A percentile compares a stretch with the other conserved stretches of the same genome.
Conservation (phyloP, 768 basidiomycete genomes). For the Tremella fuciformis region DNA sequence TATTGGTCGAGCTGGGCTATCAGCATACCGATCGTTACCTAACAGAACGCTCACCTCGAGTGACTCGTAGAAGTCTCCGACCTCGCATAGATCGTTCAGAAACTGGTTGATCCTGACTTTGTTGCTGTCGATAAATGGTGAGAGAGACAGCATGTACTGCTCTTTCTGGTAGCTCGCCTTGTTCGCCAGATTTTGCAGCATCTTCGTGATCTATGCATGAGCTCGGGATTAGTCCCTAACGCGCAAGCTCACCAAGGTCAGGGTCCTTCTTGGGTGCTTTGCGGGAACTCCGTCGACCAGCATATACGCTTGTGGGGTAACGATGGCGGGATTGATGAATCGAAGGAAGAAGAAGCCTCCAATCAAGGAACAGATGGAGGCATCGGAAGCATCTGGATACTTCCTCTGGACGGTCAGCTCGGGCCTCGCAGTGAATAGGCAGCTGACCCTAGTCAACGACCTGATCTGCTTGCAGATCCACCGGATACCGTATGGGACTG, state of each 20-base stretch:
- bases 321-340: conserved; percentile 98
- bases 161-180: conserved; percentile 98
- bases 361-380: conserved; percentile 95
- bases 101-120: conserved; percentile 97
- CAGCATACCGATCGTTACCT: background rate
- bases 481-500: conserved; percentile 96
- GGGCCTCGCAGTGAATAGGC: background rate
- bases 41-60: conserved; percentile 67
- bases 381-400: conserved; percentile 98
- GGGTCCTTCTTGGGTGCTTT: conserved; percentile 91
- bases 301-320: conserved; percentile 99
- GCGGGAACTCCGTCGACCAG: conserved; percentile 96
- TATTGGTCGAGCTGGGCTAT: conserved; percentile 91
- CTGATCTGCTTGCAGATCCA: conserved; percentile 99
- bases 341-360: conserved; percentile 99
- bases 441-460: conserved; percentile 79
- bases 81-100: conserved; percentile 93
- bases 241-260: conserved; percentile 66
- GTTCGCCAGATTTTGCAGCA: conserved; percentile 98
- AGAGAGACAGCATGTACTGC: conserved; percentile 95
- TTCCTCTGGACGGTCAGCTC: conserved; percentile 64
- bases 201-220: conserved; percentile 90
- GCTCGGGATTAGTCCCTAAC: background rate
- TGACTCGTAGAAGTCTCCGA: conserved; percentile 98
- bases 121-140: conserved; percentile 98